A percentile compares a stretch with the other conserved stretches of the same genome.
Conservation (phyloP, 2,329 filamentous ascomycete genomes). For the Paecilomyces sp. region DNA sequence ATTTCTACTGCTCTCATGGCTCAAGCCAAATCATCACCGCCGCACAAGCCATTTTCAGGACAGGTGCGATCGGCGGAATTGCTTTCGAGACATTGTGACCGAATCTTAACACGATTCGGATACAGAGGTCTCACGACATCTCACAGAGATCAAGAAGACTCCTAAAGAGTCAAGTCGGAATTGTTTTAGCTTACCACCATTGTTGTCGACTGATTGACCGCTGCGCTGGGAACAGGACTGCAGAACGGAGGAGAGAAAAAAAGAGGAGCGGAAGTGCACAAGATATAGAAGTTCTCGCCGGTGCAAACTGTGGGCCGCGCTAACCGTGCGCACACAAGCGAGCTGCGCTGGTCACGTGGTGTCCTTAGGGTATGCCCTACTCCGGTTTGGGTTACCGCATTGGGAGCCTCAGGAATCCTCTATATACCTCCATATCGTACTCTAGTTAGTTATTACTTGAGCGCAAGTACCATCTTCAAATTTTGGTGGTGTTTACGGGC, state of each 20-base stretch:
- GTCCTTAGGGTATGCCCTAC: neutral
- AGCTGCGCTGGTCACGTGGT: constrained; percentile 2
- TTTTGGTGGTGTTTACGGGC: too few relatives aligned
- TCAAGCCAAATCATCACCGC: constrained; percentile 49
- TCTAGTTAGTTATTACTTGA: too few relatives aligned
- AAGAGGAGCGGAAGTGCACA: constrained; percentile 16
- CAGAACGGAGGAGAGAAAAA: constrained; percentile 22
- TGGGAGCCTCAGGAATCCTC: neutral
- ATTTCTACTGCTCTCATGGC: constrained; percentile 46
- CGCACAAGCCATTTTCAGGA: constrained; percentile 17
- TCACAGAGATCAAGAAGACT: constrained; percentile 35
- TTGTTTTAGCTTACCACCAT: constrained; percentile 54
- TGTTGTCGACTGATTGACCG: constrained; percentile 47
- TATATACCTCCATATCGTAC: too few relatives aligned
- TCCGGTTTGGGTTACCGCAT: neutral
- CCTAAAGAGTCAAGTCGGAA: constrained; percentile 29
- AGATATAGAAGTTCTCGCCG: constrained; percentile 7
- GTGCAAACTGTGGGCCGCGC: constrained; percentile 22
- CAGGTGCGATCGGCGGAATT: constrained; percentile 29
- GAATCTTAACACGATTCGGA: constrained; percentile 13
- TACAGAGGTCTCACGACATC: constrained; percentile 25
- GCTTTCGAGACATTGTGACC: constrained; percentile 21
- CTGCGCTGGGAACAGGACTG: constrained; percentile 42
- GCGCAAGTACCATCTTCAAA: too few relatives aligned
- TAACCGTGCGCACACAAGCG: constrained; percentile 14